Evolutionary conservation across 805 yeast species (phyloP).

Genomic region (Debaryomyces maramus): DNA sequence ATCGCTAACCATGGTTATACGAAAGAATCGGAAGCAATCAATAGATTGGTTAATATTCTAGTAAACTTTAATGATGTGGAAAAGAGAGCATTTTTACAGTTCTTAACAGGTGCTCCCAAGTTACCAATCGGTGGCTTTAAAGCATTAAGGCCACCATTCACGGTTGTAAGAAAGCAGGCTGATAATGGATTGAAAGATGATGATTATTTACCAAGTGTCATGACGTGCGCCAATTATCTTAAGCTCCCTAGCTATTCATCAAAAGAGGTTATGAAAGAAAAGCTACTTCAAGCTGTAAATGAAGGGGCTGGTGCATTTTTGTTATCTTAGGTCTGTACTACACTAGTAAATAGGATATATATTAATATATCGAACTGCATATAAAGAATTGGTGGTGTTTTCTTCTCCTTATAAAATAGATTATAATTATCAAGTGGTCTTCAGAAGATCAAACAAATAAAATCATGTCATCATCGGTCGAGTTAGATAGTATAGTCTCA

Average conservation of each 20-base stretch:
- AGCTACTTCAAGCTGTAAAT: constrained; percentile 67
- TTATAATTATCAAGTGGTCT: background rate
- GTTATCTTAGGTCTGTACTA: constrained; percentile 44
- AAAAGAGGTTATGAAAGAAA: constrained; percentile 55
- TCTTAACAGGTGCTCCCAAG: constrained; percentile 90
- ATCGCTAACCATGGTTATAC: constrained; percentile 91
- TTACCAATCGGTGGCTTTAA: constrained; percentile 94
- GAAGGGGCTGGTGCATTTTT: constrained; percentile 91
- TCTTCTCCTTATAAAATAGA: constrained; percentile 1
- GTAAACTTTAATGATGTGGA: constrained; percentile 51
- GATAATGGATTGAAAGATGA: constrained; percentile 71
- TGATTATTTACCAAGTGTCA: constrained; percentile 89
- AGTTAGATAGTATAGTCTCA: constrained; percentile 26
- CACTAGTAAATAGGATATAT: background rate
- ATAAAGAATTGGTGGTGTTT: background rate
- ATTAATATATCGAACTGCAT: background rate
- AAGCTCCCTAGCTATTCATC: constrained; percentile 82
- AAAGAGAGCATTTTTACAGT: constrained; percentile 75
- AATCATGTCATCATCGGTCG: constrained; percentile 19
- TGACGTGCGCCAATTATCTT: constrained; percentile 96
- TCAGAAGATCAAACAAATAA: too few relatives aligned
- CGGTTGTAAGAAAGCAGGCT: constrained; percentile 82
- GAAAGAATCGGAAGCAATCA: constrained; percentile 64
- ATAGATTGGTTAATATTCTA: constrained; percentile 62
- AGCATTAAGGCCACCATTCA: constrained; percentile 74